Percentiles rank a stretch among this genome's conserved stretches.
These are phyloP conservation scores for Nakaseomyces uthaithaninus DNA, from an alignment of 1,139 yeast species.

Conservation along the genomic window DNA sequence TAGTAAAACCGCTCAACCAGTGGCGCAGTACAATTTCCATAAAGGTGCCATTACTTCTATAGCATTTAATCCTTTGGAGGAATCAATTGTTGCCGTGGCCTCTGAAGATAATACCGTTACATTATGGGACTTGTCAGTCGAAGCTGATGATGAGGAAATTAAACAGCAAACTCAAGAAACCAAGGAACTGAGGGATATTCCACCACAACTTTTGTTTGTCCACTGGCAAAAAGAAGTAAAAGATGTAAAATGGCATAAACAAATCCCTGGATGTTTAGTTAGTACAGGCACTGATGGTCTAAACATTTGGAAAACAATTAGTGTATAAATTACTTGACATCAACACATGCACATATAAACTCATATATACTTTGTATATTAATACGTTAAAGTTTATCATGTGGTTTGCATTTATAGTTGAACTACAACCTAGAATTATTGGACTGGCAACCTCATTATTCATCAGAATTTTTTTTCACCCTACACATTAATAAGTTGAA, in stretches of 20 bases:
- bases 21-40: constrained; percentile 92
- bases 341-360: constrained; percentile 3
- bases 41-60: constrained; percentile 87
- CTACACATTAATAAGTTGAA: no score
- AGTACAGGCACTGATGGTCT: constrained; percentile 95
- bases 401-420: constrained; percentile 3
- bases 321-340: constrained; percentile 43
- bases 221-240: constrained; percentile 98
- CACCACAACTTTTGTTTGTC: constrained; percentile 90
- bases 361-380: constrained; percentile 3
- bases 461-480: no score
- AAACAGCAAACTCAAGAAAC: constrained; percentile 60
- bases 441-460: no score
- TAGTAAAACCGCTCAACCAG: constrained; percentile 56
- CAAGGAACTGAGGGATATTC: constrained; percentile 79
- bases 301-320: constrained; percentile 92
- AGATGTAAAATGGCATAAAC: constrained; percentile 96
- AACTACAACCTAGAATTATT: no score
- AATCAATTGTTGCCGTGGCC: constrained; percentile 88
- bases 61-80: constrained; percentile 91
- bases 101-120: constrained; percentile 96
- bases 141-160: constrained; percentile 93
- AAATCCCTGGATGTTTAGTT: constrained; percentile 90
- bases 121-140: constrained; percentile 94
- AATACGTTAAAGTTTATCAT: neutral